Base-by-base conservation (phyloP, 2,329 filamentous ascomycete species). In the Rhytidhysteron rufulum region DNA sequence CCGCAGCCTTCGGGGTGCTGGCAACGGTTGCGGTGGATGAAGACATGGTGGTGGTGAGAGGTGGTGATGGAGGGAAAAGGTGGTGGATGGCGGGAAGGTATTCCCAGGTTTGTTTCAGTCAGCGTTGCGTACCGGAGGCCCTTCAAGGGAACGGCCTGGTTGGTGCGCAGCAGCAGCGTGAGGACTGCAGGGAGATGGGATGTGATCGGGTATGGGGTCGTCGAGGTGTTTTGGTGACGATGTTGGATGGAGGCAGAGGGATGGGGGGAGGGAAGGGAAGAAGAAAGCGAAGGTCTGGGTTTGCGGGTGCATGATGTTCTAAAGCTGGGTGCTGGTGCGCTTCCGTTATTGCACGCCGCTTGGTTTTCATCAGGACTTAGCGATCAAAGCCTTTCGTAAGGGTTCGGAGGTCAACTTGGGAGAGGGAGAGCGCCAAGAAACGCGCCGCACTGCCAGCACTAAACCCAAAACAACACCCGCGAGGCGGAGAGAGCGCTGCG, bases 1-100 rank as follows among this genome's bases (percentile, higher is more conserved):
- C 51, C 13, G 54, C 48, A 59, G 64, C 63, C 52, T 56, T 62
- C 38, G 40, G 29, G 30, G 41, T 50, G 48, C 46, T 40, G 47
- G 52, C 42, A 43, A 49, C 51, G 21, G 40, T 20, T 37, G 44
- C 39, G 41, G 31, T 39, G 39, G 40, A 29, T 11, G 42, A 36
- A 30, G 51, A 41, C 43, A 47, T 47, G 24, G 32, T 45, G 40
- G 39, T 22, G 46, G 42, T 31, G 45, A 18, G 24, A 33, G 27
- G 15, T 39, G 34, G 19, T 39, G 21, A 43, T 27, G 37, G 36
- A 37, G 39, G 20, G 49, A 13, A 24, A 44, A 32, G 42, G 43
- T 38, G 41, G 40, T 19, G 31, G 17, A 36, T 32, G 42, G 34
- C 24, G 40, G 30, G 15, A 39, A 21, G 22, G 19, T 17, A 17